phyloP scores from a whole-genome alignment of 768 basidiomycete species.

The Mycena crocata region DNA sequence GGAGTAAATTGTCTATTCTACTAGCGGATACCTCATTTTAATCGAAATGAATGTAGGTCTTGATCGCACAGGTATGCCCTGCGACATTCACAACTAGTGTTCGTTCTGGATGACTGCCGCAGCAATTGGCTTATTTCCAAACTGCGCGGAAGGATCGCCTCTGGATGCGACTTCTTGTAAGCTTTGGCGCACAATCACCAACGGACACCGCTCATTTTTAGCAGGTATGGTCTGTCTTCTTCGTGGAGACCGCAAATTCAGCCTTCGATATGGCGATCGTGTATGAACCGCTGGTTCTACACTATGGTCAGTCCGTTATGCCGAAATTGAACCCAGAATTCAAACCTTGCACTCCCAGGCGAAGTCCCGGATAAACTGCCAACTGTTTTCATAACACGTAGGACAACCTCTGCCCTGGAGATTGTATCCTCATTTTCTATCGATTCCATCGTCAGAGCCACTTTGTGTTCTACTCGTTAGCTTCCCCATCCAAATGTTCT shows the following conservation, averaged over 20 bases:
- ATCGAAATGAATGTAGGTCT: not conserved
- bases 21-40: not conserved
- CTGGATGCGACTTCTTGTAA: not conserved
- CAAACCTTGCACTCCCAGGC: not conserved
- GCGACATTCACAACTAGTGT: not conserved
- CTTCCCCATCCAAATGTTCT: not conserved
- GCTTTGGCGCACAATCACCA: not conserved
- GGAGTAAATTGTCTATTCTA: not conserved
- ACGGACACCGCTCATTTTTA: not conserved
- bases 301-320: not conserved
- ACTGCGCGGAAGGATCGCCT: not conserved
- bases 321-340: not conserved
- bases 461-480: not conserved
- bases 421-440: not conserved
- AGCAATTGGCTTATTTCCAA: not conserved
- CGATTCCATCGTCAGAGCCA: not conserved
- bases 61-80: not conserved
- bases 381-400: not conserved
- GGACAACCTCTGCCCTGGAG: not conserved
- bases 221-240: not conserved
- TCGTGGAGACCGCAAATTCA: not conserved
- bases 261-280: not conserved
- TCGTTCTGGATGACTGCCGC: not conserved
- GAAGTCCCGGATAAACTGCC: not conserved
- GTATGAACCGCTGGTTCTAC: not conserved